Percentiles rank a stretch among this genome's conserved stretches.
These are phyloP conservation scores for Gossypium arboreum DNA, from an alignment of 345 rosid genomes.

Conservation along the genomic window DNA sequence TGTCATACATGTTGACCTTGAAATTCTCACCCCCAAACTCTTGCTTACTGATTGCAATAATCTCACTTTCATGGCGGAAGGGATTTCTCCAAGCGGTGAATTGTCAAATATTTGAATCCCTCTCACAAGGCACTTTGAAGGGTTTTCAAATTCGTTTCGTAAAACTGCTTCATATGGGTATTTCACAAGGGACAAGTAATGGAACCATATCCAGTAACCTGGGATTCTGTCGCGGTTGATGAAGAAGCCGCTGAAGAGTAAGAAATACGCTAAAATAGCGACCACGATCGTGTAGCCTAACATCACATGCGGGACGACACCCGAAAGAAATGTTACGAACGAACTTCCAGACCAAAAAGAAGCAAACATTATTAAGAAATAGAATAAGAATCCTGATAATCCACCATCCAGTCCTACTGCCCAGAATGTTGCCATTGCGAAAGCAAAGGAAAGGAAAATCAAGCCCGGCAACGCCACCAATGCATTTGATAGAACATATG, in stretches of 20 bases:
- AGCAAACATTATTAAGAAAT: conserved; percentile 62
- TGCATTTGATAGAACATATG: conserved; percentile 79
- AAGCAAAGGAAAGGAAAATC: conserved; percentile 59
- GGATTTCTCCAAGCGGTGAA: conserved; percentile 60
- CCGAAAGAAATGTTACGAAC: conserved; percentile 87
- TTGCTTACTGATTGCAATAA: conserved; percentile 47
- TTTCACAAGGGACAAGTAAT: conserved; percentile 81
- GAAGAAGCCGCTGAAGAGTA: conserved; percentile 93
- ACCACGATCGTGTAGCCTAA: conserved; percentile 89
- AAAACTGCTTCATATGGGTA: conserved; percentile 87
- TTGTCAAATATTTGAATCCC: conserved; percentile 89
- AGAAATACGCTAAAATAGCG: conserved; percentile 83
- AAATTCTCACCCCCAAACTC: conserved; percentile 55
- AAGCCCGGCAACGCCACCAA: conserved; percentile 52
- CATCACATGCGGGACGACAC: conserved; percentile 88
- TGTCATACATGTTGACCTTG: conserved; percentile 74
- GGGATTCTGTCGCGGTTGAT: conserved; percentile 86
- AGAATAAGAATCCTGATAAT: conserved; percentile 62
- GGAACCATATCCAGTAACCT: conserved; percentile 94
- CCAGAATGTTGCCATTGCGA: conserved; percentile 70
- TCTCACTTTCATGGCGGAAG: conserved; percentile 40
- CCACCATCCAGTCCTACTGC: conserved; percentile 95
- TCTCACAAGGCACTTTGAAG: conserved; percentile 64
- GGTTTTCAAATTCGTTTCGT: conserved; percentile 71
- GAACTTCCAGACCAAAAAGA: conserved; percentile 96